Percentiles rank a stretch among this genome's conserved stretches.
Conservation (phyloP, 208 protist species). For the Wallacemonas sp. region DNA sequence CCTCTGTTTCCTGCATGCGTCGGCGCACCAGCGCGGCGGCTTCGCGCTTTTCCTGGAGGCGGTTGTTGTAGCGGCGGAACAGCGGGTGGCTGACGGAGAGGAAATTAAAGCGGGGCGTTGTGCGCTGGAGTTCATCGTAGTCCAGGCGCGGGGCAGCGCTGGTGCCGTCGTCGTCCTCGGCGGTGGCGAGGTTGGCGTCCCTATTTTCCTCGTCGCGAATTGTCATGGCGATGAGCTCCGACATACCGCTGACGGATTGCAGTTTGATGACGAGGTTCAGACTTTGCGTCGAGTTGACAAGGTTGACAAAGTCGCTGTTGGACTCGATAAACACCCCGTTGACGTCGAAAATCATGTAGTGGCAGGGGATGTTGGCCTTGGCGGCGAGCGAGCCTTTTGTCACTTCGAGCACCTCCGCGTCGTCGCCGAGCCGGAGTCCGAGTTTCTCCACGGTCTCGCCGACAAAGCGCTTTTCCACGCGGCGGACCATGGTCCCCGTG, state of each 20-base stretch:
- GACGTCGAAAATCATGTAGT: conserved; percentile 75
- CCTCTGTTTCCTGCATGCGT: conserved; percentile 52
- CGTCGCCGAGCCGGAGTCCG: conserved; percentile 67
- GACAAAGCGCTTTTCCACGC: conserved; percentile 58
- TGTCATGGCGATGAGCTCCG: conserved; percentile 73
- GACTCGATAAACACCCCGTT: conserved; percentile 79
- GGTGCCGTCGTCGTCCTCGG: neutral
- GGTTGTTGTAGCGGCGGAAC: conserved; percentile 68
- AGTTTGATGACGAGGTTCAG: conserved; percentile 74
- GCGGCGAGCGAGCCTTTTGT: conserved; percentile 46
- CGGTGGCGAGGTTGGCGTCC: neutral
- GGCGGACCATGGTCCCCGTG: conserved; percentile 50
- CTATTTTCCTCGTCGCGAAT: conserved; percentile 52
- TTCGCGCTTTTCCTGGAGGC: conserved; percentile 58
- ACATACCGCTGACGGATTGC: conserved; percentile 60
- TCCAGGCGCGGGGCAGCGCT: conserved; percentile 21
- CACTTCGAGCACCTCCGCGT: conserved; percentile 59
- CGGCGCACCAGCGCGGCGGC: conserved; percentile 61
- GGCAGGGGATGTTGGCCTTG: conserved; percentile 55
- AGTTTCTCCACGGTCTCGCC: conserved; percentile 56
- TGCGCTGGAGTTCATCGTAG: conserved; percentile 68
- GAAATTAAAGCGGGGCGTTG: conserved; percentile 84
- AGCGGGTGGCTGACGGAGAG: conserved; percentile 71
- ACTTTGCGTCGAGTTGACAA: conserved; percentile 33
- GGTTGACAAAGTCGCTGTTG: conserved; percentile 46